Conservation (phyloP, 768 basidiomycete genomes). For the Kwoniella shandongensis region DNA sequence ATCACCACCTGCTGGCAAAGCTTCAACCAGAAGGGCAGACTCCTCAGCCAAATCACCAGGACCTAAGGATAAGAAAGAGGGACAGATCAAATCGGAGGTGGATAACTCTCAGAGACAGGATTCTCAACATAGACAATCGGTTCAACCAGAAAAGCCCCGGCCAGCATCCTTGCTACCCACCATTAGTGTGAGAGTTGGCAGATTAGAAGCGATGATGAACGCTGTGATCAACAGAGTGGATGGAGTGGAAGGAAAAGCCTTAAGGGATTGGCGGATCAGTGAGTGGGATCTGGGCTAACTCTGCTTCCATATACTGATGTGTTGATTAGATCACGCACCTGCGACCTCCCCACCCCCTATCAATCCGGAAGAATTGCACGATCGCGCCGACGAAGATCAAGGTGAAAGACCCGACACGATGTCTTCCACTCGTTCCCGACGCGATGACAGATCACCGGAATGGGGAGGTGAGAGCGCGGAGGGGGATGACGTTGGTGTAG, state of each 20-base stretch:
- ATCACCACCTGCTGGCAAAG: constrained; percentile 31
- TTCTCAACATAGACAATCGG: neutral
- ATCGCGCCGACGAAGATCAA: constrained; percentile 1
- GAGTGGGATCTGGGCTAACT: constrained; percentile 11
- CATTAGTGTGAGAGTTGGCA: constrained; percentile 34
- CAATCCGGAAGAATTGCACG: neutral
- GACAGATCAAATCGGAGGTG: neutral
- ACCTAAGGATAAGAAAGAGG: neutral
- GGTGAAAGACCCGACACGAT: constrained; percentile 7
- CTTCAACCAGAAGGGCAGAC: constrained; percentile 13
- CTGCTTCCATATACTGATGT: neutral
- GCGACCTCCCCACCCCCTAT: constrained; percentile 32
- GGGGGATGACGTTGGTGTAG: constrained; percentile 14
- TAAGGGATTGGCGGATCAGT: constrained; percentile 45
- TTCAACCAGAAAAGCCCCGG: constrained; percentile 21
- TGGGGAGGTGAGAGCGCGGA: constrained; percentile 18
- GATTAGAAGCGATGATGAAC: constrained; percentile 44
- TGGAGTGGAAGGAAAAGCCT: constrained; percentile 39
- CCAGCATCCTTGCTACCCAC: constrained; percentile 32
- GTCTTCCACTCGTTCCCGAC: constrained; percentile 18
- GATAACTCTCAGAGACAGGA: too few species aligned
- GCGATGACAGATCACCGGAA: constrained; percentile 13
- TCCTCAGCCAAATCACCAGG: too few species aligned
- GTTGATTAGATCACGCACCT: constrained; percentile 36
- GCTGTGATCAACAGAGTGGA: constrained; percentile 41